phyloP scores from a whole-genome alignment of 768 basidiomycete genomes.

The Boletellus ananiceps region DNA sequence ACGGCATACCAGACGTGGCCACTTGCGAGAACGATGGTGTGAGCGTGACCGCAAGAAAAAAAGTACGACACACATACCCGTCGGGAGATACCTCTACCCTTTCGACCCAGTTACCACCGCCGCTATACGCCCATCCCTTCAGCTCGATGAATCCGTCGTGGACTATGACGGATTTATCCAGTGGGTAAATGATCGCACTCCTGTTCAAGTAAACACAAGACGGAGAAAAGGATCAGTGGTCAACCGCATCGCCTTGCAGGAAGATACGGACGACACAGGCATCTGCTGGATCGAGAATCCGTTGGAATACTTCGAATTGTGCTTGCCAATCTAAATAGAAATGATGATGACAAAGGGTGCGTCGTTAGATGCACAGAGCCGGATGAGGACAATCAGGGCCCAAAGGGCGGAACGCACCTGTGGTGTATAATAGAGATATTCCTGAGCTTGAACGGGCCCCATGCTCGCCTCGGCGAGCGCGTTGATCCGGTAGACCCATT shows the following conservation, averaged over 20 bases:
- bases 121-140: conserved; percentile 42
- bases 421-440: conserved; percentile 49
- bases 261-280: conserved; percentile 49
- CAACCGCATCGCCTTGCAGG: not conserved
- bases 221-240: not conserved
- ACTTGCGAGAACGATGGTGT: not conserved
- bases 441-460: conserved; percentile 50
- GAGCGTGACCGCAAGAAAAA: not conserved
- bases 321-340: conserved; percentile 33
- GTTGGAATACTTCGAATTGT: conserved; percentile 48
- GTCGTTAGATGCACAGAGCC: too few relatives aligned
- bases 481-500: conserved; percentile 52
- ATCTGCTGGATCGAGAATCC: conserved; percentile 56
- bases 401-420: conserved; percentile 35
- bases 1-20: conserved; percentile 17
- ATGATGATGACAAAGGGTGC: too few relatives aligned
- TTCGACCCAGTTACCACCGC: conserved; percentile 52
- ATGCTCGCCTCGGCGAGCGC: conserved; percentile 44
- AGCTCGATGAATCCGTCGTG: conserved; percentile 46
- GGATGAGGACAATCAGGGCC: too few relatives aligned
- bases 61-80: not conserved
- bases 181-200: conserved; percentile 12
- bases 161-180: conserved; percentile 42
- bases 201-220: not conserved
- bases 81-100: conserved; percentile 46